phyloP scores from a whole-genome alignment of 2,329 filamentous ascomycete genomes.

The Ascocoryne sarcoides region DNA sequence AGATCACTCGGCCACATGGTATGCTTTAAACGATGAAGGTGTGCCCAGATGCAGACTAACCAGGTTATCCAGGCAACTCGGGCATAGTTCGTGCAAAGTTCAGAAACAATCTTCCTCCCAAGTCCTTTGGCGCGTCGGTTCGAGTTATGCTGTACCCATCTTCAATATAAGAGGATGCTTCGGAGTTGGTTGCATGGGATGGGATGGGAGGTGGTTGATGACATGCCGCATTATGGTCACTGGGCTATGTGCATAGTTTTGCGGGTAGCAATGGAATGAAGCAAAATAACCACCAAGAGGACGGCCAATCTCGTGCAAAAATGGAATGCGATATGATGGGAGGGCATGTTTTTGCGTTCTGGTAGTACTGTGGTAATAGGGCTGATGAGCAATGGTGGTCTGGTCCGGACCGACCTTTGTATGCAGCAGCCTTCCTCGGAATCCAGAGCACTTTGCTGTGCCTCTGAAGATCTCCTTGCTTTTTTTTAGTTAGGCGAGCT shows the following conservation, averaged over 20 bases:
- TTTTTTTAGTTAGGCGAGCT: too few species aligned
- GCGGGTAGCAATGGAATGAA: conserved; percentile 48
- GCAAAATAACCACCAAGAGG: conserved; percentile 26
- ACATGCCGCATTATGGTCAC: conserved; percentile 49
- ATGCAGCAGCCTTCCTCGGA: too few species aligned
- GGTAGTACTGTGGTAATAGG: too few species aligned
- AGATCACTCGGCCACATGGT: conserved; percentile 94
- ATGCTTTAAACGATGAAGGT: conserved; percentile 31
- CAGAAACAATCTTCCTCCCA: conserved; percentile 87
- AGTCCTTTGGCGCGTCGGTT: conserved; percentile 93
- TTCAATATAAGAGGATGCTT: conserved; percentile 69
- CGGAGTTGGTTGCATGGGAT: conserved; percentile 32
- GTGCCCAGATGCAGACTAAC: conserved; percentile 9
- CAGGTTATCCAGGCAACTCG: conserved; percentile 67
- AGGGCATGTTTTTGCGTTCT: background rate
- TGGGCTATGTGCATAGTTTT: conserved; percentile 43
- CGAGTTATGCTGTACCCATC: conserved; percentile 97
- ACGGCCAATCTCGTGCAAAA: conserved; percentile 1
- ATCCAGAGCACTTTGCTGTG: too few species aligned
- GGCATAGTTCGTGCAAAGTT: conserved; percentile 98
- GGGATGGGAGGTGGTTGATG: conserved; percentile 51
- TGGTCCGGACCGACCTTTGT: too few species aligned
- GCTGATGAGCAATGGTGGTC: too few species aligned
- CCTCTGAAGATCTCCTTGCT: too few species aligned
- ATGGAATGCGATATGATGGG: background rate